Conservation (phyloP, 495 filamentous ascomycete species). For the Oidiodendron maius region DNA sequence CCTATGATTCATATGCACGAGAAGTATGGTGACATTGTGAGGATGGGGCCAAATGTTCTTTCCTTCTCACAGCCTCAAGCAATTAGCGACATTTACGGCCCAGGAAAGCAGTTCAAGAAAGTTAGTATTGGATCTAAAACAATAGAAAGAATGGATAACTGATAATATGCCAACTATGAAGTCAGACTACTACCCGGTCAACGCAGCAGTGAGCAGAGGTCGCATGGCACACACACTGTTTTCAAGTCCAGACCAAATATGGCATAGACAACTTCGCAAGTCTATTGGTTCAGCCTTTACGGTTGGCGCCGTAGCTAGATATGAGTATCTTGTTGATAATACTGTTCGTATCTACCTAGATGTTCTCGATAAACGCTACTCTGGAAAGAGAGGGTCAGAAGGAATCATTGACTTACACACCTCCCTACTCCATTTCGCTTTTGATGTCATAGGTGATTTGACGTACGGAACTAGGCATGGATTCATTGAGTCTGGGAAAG, state of each 20-base stretch:
- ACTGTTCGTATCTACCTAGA: conserved; percentile 57
- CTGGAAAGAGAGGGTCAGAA: conserved; percentile 41
- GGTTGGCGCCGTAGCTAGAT: conserved; percentile 65
- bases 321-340: conserved; percentile 68
- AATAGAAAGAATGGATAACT: not conserved
- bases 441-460: conserved; percentile 69
- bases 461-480: conserved; percentile 60
- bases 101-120: conserved; percentile 79
- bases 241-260: conserved; percentile 66
- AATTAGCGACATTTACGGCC: conserved; percentile 68
- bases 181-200: conserved; percentile 69
- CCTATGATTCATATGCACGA: conserved; percentile 62
- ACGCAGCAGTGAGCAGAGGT: conserved; percentile 59
- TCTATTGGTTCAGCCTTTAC: conserved; percentile 68
- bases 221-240: conserved; percentile 66
- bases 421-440: conserved; percentile 77
- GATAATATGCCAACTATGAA: conserved; percentile 23
- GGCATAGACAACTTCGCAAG: conserved; percentile 63
- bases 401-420: conserved; percentile 59
- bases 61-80: conserved; percentile 49
- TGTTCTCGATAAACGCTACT: conserved; percentile 57
- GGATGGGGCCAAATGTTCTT: conserved; percentile 49
- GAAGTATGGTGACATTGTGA: conserved; percentile 54
- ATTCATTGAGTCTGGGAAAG: conserved; percentile 55
- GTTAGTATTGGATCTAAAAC: conserved; percentile 30